These are phyloP conservation scores for Sanghuangporus sanghuang DNA, from an alignment of 1,284 basidiomycete genomes.

Conservation along the genomic window DNA sequence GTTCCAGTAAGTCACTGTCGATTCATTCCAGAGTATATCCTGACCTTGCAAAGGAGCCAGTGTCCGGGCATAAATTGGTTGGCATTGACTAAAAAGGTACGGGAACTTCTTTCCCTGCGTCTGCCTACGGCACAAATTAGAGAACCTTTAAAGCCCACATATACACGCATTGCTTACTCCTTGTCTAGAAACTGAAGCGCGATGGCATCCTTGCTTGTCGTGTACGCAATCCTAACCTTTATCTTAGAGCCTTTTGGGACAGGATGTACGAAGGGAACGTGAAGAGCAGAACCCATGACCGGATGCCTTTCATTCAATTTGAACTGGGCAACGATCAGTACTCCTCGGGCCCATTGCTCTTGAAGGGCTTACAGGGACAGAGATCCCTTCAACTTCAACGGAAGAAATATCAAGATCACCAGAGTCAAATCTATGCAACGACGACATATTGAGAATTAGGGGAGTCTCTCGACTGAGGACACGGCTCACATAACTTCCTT, in stretches of 20 bases:
- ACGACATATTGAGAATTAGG: constrained; percentile 15
- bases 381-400: constrained; percentile 44
- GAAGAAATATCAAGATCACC: constrained; percentile 62
- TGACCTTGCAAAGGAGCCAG: constrained; percentile 77
- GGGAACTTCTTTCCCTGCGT: constrained; percentile 85
- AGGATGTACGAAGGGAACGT: constrained; percentile 41
- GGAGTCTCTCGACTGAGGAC: constrained; percentile 18
- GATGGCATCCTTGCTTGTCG: constrained; percentile 73
- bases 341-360: neutral
- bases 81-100: constrained; percentile 92
- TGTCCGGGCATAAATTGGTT: constrained; percentile 85
- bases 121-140: constrained; percentile 50
- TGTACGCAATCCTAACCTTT: constrained; percentile 61
- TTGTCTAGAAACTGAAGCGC: constrained; percentile 94
- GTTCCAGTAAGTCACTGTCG: neutral
- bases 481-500: constrained; percentile 54
- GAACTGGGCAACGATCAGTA: constrained; percentile 35
- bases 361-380: constrained; percentile 39
- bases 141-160: neutral
- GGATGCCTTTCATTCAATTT: constrained; percentile 48
- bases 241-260: constrained; percentile 41
- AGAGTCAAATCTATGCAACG: constrained; percentile 65
- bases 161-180: constrained; percentile 43
- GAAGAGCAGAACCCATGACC: constrained; percentile 71
- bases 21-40: constrained; percentile 8